Percentiles rank a stretch among this genome's conserved stretches.
Evolutionary conservation across 108 stramenopile genomes (phyloP).

Genomic region (Hondaea fermentalgiana): DNA sequence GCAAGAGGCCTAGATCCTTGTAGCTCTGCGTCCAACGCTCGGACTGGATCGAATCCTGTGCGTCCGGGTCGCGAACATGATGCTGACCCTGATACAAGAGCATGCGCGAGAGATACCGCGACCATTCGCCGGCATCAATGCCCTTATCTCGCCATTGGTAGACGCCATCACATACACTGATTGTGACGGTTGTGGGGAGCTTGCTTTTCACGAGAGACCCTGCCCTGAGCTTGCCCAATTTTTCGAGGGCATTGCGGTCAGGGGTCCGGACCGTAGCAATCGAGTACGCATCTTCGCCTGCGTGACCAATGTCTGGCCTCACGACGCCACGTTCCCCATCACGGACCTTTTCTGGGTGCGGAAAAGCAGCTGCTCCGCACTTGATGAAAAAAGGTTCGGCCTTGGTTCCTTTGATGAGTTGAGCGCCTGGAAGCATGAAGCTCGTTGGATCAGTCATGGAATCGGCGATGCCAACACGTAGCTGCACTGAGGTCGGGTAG

Average conservation of each 20-base stretch:
- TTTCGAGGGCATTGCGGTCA: neutral
- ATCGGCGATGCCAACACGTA: neutral
- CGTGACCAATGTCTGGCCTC: neutral
- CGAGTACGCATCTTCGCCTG: neutral
- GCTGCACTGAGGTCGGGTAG: neutral
- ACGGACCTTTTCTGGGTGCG: conserved; percentile 12
- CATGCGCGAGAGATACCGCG: neutral
- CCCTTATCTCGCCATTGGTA: neutral
- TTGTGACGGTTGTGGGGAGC: neutral
- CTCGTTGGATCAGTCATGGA: conserved; percentile 11
- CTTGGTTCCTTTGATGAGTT: neutral
- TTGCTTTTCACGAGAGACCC: neutral
- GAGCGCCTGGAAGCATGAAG: neutral
- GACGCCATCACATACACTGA: neutral
- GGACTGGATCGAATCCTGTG: neutral
- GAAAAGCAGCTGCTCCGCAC: neutral
- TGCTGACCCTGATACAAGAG: neutral
- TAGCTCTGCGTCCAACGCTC: neutral
- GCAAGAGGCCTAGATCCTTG: neutral
- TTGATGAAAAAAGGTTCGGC: neutral
- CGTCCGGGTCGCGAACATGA: neutral
- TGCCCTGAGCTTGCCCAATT: neutral
- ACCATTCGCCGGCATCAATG: conserved; percentile 15
- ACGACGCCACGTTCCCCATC: neutral
- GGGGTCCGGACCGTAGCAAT: neutral